Evolutionary conservation across 768 basidiomycete species (phyloP).

Genomic region (Psilocybe cubensis): DNA sequence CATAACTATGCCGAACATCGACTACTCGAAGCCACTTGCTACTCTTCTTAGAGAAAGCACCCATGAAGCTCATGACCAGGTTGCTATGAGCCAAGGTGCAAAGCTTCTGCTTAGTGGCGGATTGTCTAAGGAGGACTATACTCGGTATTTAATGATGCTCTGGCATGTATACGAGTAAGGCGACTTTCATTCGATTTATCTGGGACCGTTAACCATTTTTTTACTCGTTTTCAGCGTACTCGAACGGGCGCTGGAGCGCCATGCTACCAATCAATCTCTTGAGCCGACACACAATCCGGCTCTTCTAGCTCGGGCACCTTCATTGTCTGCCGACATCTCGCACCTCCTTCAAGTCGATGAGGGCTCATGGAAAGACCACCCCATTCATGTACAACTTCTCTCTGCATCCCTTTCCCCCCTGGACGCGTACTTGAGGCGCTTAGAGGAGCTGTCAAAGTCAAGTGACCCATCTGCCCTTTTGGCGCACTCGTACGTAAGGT

Average conservation of each 20-base stretch:
- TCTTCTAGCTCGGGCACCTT: slow-evolving; percentile 62
- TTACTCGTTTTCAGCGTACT: slow-evolving; percentile 44
- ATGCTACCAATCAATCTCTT: slow-evolving; percentile 64
- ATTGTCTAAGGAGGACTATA: slow-evolving; percentile 66
- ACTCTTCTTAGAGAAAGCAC: slow-evolving; percentile 51
- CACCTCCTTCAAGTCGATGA: slow-evolving; percentile 57
- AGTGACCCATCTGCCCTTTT: slow-evolving; percentile 57
- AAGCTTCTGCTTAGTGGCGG: slow-evolving; percentile 59
- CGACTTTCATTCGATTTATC: slow-evolving; percentile 4
- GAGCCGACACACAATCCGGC: slow-evolving; percentile 74
- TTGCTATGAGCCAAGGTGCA: slow-evolving; percentile 61
- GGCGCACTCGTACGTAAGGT: slow-evolving; percentile 83
- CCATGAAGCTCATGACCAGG: slow-evolving; percentile 57
- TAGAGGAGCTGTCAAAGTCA: slow-evolving; percentile 49
- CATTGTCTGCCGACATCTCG: slow-evolving; percentile 69
- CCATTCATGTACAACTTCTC: slow-evolving; percentile 51
- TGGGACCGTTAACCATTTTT: background rate
- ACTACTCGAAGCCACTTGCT: slow-evolving; percentile 46
- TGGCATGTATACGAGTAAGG: slow-evolving; percentile 81
- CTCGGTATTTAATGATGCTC: slow-evolving; percentile 73
- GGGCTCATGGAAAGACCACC: slow-evolving; percentile 57
- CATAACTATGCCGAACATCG: slow-evolving; percentile 28
- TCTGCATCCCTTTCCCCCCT: slow-evolving; percentile 50
- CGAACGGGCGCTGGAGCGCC: slow-evolving; percentile 58
- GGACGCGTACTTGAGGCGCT: slow-evolving; percentile 53